Base-by-base conservation (phyloP, 768 basidiomycete species). In the Tulasnella sp. region DNA sequence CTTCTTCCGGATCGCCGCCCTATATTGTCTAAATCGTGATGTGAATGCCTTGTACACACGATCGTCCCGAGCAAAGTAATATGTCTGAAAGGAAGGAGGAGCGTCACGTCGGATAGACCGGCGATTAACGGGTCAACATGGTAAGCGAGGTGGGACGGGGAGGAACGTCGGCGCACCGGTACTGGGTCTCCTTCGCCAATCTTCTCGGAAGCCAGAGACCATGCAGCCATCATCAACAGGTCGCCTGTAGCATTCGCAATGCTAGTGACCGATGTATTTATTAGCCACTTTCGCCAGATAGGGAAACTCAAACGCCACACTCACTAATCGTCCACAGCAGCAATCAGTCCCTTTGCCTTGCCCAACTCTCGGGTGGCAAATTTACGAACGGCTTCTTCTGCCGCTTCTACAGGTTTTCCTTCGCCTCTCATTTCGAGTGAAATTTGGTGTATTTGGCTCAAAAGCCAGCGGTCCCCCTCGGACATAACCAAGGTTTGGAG, bases 401-500 rank as follows among this genome's bases (percentile, higher is more conserved):
- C 94, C 9, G 88, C 87, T 38, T 86, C 82, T 0, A 97, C 94
- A 1, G 96, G 96, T 79, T 89, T 87, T 0, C 91, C 91, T 72
- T 86, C 86, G 19, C 36, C 75, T 6, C 49, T 29, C n/a, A 45
- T n/a, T 25, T 72, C 72, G 9, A 36, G 19, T 19, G 39, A 39
- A 22, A 29, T 37, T 7, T 58, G 71, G 22, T 88, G 86, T 3
- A 90, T 87, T 77, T 94, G 89, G 2, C 89, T 86, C 76, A 85
- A 85, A n/a, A 99, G 88, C 93, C 94, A 97, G 78, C 89, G 87
- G 79, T 96, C 93, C 19, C 96, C 96, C 85, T 97, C 96, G 75
- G 93, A 94, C 96, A 98, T 98, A 79, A 99, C 89, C 42, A 98
- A 85, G 19, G 94, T 94, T 84, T 99, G 96, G 80, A 99, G 85